Base-by-base conservation (phyloP, 1,284 basidiomycete species). In the Papiliotrema fonsecae region DNA sequence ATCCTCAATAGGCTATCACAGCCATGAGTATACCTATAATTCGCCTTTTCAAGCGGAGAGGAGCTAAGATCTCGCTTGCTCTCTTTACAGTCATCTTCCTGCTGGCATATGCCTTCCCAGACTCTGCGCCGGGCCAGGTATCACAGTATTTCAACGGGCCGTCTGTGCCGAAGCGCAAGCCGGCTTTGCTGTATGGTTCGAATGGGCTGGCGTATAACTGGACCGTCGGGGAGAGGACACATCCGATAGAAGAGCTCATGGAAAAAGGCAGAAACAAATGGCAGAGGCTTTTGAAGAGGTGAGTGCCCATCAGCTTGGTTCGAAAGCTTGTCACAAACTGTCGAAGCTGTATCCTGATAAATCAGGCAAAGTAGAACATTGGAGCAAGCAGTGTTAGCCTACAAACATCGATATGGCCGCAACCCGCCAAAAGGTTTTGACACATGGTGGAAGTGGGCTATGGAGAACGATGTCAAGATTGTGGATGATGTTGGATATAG, bases 381-480 rank as follows among this genome's bases (percentile, higher is more conserved):
- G 16, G 53, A 58, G 5, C 57, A 75, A 44, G 76, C 76, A 2
- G 72, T 75, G 0, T 52, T 28, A 1, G 74, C 74, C 50, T 78
- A 78, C 52, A 52, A 57, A 25, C 52, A 61, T n/a, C 49, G 75
- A 25, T 74, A 77, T 51, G 56, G 59, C 2, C 64, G 76, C 1
- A 47, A 58, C 4, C 77, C 77, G 21, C 77, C 77, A 0, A 70
- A 64, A 46, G 77, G 77, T 0, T 78, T 77, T 47, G 73, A 77
- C 39, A 44, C 49, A n/a, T 74, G 73, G 73, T 74, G 64, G 62
- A 47, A 63, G 38, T 72, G 62, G 52, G 66, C 62, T 45, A 60
- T 61, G 55, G 43, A 65, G 19, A 60, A 73, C 54, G 54, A 65
- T 16, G 70, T 76, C 48, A 67, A 69, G 60, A 73, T 76, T 27